Percentiles rank a stretch among this genome's conserved stretches.
These are phyloP conservation scores for Plasmodium chabaudi DNA, from an alignment of 169 alveolate species.

Conservation along the genomic window DNA sequence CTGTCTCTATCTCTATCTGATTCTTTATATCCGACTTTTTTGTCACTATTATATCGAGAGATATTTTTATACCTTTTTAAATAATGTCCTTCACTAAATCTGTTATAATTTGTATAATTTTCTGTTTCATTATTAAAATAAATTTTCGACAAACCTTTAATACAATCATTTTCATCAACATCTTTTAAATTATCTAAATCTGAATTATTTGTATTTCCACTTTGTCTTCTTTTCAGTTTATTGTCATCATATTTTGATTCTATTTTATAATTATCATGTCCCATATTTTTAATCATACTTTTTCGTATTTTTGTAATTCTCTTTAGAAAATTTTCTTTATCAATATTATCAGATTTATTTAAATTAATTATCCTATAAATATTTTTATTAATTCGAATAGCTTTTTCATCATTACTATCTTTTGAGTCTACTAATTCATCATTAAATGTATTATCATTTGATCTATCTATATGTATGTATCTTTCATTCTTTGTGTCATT, in stretches of 20 bases:
- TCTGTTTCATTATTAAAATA: neutral
- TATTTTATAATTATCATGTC: neutral
- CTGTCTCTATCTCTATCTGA: constrained; percentile 6
- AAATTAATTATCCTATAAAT: constrained; percentile 46
- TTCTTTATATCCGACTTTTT: constrained; percentile 12
- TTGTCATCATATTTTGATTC: constrained; percentile 1
- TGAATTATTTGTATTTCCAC: neutral
- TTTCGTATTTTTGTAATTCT: constrained; percentile 42
- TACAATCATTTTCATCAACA: constrained; percentile 4
- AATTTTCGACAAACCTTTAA: neutral
- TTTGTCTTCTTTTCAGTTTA: neutral
- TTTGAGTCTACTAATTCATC: neutral
- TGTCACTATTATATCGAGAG: constrained; percentile 51
- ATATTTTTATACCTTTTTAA: constrained; percentile 8
- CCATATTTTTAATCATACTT: constrained; percentile 37
- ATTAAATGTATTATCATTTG: neutral
- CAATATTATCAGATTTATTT: neutral
- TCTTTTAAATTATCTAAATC: neutral
- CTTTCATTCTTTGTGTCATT: constrained; percentile 1
- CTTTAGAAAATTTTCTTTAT: constrained; percentile 42
- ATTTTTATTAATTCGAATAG: constrained; percentile 44
- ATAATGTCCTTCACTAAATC: constrained; percentile 55
- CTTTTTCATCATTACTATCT: constrained; percentile 29
- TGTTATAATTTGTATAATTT: constrained; percentile 6
- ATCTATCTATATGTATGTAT: neutral